phyloP scores from a whole-genome alignment of 805 yeast species.

The Yarrowia porcina region DNA sequence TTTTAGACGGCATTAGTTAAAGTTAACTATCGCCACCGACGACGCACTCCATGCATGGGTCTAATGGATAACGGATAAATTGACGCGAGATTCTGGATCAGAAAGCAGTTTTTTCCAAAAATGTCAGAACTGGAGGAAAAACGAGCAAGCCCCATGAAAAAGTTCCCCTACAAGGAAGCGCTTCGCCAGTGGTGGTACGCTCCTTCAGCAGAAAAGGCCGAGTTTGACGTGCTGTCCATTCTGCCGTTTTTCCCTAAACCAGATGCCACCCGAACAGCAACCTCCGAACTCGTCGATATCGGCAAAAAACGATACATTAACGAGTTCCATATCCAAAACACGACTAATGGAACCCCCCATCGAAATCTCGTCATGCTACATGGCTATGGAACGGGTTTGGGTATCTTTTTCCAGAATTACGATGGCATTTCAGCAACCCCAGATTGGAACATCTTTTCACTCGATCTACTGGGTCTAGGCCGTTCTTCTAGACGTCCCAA shows the following conservation, averaged over 20 bases:
- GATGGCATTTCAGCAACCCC: slow-evolving; percentile 43
- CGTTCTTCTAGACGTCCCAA: slow-evolving; percentile 71
- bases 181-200: slow-evolving; percentile 44
- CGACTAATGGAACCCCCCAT: slow-evolving; percentile 33
- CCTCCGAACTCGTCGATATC: slow-evolving; percentile 48
- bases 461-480: slow-evolving; percentile 89
- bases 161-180: slow-evolving; percentile 3
- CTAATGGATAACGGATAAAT: not conserved
- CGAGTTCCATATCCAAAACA: slow-evolving; percentile 58
- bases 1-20: slow-evolving; percentile 1
- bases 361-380: slow-evolving; percentile 71
- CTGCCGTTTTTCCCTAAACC: slow-evolving; percentile 49
- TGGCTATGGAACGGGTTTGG: slow-evolving; percentile 91
- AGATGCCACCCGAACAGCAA: slow-evolving; percentile 36
- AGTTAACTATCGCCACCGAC: slow-evolving; percentile 22
- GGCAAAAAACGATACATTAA: slow-evolving; percentile 57
- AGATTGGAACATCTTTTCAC: slow-evolving; percentile 73
- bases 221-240: slow-evolving; percentile 50
- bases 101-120: not conserved
- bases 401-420: slow-evolving; percentile 73
- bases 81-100: not conserved
- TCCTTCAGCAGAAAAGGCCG: slow-evolving; percentile 41
- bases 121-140: slow-evolving; percentile 25
- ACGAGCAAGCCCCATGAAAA: not conserved
- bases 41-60: not conserved